Evolutionary conservation across 176 grass and related monocot genomes (phyloP).

Genomic region (Guadua angustifolia): DNA sequence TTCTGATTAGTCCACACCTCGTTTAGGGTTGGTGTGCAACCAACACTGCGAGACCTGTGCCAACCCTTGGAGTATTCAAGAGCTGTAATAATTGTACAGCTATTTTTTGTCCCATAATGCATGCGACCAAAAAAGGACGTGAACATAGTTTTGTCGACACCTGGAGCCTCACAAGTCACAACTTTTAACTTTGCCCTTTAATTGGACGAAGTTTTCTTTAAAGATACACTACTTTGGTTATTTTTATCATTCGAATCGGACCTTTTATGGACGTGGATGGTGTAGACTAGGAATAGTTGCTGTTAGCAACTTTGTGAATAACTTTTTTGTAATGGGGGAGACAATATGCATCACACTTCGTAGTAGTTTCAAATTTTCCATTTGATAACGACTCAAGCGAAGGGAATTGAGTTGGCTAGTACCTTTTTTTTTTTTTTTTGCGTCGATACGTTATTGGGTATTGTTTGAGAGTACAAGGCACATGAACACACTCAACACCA

Average conservation of each 20-base stretch:
- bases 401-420: too few species aligned
- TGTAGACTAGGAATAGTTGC: neutral
- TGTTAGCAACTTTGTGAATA: neutral
- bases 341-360: too few species aligned
- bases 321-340: too few species aligned
- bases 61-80: neutral
- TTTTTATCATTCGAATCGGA: neutral
- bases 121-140: neutral
- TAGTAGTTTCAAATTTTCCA: neutral
- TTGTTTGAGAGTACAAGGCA: too few species aligned
- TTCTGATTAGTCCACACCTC: constrained; percentile 36
- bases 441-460: neutral
- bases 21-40: constrained; percentile 14
- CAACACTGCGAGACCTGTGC: constrained; percentile 18
- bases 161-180: neutral
- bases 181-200: neutral
- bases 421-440: too few species aligned
- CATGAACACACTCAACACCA: too few species aligned
- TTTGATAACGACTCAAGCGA: neutral
- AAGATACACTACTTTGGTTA: neutral
- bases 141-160: constrained; percentile 16
- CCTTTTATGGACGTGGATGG: neutral
- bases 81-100: neutral
- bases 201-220: neutral
- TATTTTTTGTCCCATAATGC: neutral